Evolutionary conservation across 352 stramenopile species (phyloP), one percentile per base, ranked within the genome.

Genomic region (Phytophthora lateralis): DNA sequence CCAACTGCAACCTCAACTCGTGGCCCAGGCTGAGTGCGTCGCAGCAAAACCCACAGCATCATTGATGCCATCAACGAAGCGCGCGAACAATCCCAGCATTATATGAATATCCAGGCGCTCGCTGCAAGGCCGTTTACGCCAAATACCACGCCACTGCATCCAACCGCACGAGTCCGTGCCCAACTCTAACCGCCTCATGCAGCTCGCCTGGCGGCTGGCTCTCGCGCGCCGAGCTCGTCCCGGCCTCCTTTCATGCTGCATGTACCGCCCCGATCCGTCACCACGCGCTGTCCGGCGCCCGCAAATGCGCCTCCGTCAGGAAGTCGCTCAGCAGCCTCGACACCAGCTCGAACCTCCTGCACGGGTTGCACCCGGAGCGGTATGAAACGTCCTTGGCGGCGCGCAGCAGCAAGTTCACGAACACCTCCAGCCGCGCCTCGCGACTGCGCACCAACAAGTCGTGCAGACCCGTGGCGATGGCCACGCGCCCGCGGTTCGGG

Each of bases 281-380:
- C 39, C 52, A 60, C 41, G 30, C 39, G 18, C 39, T 51, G 41
- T 17, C 39, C 27, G 65, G 59, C 4, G 35, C 46, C 11, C 58
- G 44, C 34, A 62, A 47, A 27, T 50, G 53, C 10, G 66, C 64
- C 50, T 83, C 75, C 6, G 63, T 66, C 6, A 90, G 52, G 50
- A 92, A 92, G 45, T 81, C 69, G 24, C 67, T 79, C 46, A 90
- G 56, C 21, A 89, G 45, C 50, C 53, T 69, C 37, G 77, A 84
- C 46, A 85, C 71, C 18, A 55, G 64, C 26, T 73, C 54, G 29
- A 85, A 91, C 21, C 72, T 66, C 20, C 74, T 65, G 51, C 82
- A 90, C 9, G 73, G 78, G 4, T 32, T 57, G 20, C 64, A 69
- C 6, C 54, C 56, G 43, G 69, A 78, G 6, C 75, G 73, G 56